Conservation (phyloP, 2,329 filamentous ascomycete species). For the Elsinoe arachidis region DNA sequence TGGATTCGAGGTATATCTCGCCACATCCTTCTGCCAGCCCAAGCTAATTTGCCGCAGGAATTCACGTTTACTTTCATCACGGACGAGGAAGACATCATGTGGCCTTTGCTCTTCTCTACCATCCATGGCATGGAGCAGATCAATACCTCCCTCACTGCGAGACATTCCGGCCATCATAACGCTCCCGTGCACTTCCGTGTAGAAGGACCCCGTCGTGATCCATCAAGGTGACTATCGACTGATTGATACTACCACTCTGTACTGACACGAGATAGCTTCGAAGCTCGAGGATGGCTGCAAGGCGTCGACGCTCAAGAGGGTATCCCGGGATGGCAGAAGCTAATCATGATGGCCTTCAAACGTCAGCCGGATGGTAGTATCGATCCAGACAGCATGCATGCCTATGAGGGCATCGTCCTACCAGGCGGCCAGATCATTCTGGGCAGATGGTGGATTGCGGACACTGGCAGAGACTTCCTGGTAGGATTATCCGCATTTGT, state of each 20-base stretch:
- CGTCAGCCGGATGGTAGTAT: slow-evolving; percentile 23
- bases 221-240: neutral
- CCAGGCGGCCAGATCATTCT: slow-evolving; percentile 40
- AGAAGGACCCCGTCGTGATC: neutral
- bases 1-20: slow-evolving; percentile 22
- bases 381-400: slow-evolving; percentile 34
- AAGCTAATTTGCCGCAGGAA: neutral
- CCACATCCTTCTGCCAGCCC: neutral
- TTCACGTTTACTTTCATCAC: slow-evolving; percentile 16
- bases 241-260: no score
- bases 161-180: neutral
- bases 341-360: slow-evolving; percentile 45
- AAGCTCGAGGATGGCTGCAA: slow-evolving; percentile 41
- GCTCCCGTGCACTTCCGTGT: neutral
- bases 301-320: slow-evolving; percentile 39
- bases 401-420: slow-evolving; percentile 41
- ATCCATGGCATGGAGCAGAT: neutral
- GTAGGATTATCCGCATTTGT: slow-evolving; percentile 14
- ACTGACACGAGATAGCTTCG: slow-evolving; percentile 20
- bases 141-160: neutral
- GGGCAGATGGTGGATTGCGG: slow-evolving; percentile 40
- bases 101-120: neutral
- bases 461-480: slow-evolving; percentile 21
- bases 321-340: slow-evolving; percentile 46
- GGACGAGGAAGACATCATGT: neutral